A percentile compares a stretch with the other conserved stretches of the same genome.
phyloP scores from a whole-genome alignment of 306 rosid species.

The Gynostemma pentaphyllum region DNA sequence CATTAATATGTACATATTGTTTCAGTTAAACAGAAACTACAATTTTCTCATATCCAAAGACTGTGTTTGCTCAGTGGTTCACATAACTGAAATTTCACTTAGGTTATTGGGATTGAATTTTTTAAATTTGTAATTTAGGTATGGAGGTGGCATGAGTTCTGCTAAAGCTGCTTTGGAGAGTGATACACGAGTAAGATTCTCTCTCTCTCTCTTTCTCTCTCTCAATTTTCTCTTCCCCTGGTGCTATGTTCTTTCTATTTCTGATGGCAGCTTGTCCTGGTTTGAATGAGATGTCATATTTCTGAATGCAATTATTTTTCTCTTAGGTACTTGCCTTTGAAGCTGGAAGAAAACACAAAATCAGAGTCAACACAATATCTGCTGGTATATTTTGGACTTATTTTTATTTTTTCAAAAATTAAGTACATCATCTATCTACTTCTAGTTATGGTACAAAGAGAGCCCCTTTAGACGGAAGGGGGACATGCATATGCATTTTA shows the following conservation, averaged over 20 bases:
- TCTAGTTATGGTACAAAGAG: not conserved
- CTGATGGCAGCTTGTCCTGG: not conserved
- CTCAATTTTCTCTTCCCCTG: not conserved
- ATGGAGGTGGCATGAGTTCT: slow-evolving; percentile 99
- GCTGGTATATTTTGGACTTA: slow-evolving; percentile 41
- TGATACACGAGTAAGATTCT: slow-evolving; percentile 67
- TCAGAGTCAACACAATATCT: slow-evolving; percentile 84
- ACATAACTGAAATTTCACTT: not conserved
- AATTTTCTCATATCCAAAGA: not conserved
- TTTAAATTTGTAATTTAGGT: slow-evolving; percentile 45
- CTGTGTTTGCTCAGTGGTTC: not conserved
- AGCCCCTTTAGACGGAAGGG: not conserved
- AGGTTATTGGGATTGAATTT: not conserved
- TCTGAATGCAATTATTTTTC: not conserved
- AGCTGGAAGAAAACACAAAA: slow-evolving; percentile 78
- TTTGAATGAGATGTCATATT: too few relatives aligned
- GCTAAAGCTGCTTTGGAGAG: slow-evolving; percentile 98
- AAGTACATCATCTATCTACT: not conserved
- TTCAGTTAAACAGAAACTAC: not conserved
- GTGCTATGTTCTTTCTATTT: not conserved
- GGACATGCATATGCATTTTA: not conserved
- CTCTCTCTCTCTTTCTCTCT: too few relatives aligned
- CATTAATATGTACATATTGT: not conserved
- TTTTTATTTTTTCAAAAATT: not conserved
- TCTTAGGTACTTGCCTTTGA: slow-evolving; percentile 92